These are phyloP conservation scores for Pyrrhoderma lamaoense DNA, from an alignment of 1,284 basidiomycete species.

Conservation along the genomic window DNA sequence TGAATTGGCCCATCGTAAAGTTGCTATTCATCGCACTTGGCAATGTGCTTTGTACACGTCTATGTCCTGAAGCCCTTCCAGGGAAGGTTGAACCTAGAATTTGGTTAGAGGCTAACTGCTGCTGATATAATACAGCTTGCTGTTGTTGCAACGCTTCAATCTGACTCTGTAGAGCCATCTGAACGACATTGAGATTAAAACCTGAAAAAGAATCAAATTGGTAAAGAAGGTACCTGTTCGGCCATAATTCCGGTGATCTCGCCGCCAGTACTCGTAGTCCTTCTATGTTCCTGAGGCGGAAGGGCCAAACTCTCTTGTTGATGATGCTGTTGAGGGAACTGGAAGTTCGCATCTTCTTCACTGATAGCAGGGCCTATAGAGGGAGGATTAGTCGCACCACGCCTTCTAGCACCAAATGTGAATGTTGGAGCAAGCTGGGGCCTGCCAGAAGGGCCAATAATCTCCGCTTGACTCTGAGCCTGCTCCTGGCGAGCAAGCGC, in stretches of 20 bases:
- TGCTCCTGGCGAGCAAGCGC: slow-evolving; percentile 66
- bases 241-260: slow-evolving; percentile 85
- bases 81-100: slow-evolving; percentile 57
- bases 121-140: slow-evolving; percentile 81
- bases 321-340: slow-evolving; percentile 70
- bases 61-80: slow-evolving; percentile 57
- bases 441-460: slow-evolving; percentile 70
- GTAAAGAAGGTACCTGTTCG: slow-evolving; percentile 58
- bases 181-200: slow-evolving; percentile 16
- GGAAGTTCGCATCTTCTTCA: slow-evolving; percentile 73
- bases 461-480: slow-evolving; percentile 43
- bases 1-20: slow-evolving; percentile 64
- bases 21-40: slow-evolving; percentile 50
- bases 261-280: slow-evolving; percentile 55
- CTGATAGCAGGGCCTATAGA: slow-evolving; percentile 66
- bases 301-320: slow-evolving; percentile 25
- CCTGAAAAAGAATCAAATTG: background rate
- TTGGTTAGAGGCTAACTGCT: slow-evolving; percentile 73
- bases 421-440: slow-evolving; percentile 86
- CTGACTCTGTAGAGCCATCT: slow-evolving; percentile 86
- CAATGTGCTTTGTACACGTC: slow-evolving; percentile 84
- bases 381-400: slow-evolving; percentile 37
- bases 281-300: slow-evolving; percentile 26
- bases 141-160: slow-evolving; percentile 89
- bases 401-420: slow-evolving; percentile 74